phyloP scores from a whole-genome alignment of 1,139 yeast genomes.

The Lodderomyces pseudojiufengensis region DNA sequence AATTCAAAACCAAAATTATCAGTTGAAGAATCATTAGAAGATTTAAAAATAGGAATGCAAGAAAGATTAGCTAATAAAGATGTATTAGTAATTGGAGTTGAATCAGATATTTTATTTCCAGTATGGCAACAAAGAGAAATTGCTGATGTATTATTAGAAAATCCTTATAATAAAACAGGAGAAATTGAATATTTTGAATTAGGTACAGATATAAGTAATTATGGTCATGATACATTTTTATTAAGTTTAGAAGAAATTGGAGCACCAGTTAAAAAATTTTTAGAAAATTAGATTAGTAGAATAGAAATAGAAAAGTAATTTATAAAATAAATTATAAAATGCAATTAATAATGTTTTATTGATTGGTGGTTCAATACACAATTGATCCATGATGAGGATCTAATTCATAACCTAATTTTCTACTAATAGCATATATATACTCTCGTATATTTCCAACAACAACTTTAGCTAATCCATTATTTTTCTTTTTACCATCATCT shows the following conservation, averaged over 20 bases:
- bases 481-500: conserved; percentile 29
- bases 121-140: conserved; percentile 93
- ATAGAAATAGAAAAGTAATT: no score
- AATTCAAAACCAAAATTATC: conserved; percentile 37
- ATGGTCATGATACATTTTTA: conserved; percentile 88
- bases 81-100: conserved; percentile 81
- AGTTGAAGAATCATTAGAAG: conserved; percentile 53
- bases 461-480: conserved; percentile 50
- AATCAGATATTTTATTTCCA: conserved; percentile 87
- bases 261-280: conserved; percentile 62
- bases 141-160: conserved; percentile 51
- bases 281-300: conserved; percentile 27
- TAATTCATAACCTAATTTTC: conserved; percentile 59
- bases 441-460: conserved; percentile 55
- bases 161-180: conserved; percentile 19
- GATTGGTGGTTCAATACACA: conserved; percentile 29
- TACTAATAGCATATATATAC: conserved; percentile 43
- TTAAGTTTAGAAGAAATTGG: conserved; percentile 79
- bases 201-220: conserved; percentile 70
- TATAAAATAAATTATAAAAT: neutral
- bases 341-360: neutral
- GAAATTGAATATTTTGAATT: conserved; percentile 64
- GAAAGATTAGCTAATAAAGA: conserved; percentile 58
- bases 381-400: conserved; percentile 57
- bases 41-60: conserved; percentile 60